A percentile compares a stretch with the other conserved stretches of the same genome.
phyloP scores from a whole-genome alignment of 1,284 basidiomycete species.

The Cutaneotrichosporon arboriforme region DNA sequence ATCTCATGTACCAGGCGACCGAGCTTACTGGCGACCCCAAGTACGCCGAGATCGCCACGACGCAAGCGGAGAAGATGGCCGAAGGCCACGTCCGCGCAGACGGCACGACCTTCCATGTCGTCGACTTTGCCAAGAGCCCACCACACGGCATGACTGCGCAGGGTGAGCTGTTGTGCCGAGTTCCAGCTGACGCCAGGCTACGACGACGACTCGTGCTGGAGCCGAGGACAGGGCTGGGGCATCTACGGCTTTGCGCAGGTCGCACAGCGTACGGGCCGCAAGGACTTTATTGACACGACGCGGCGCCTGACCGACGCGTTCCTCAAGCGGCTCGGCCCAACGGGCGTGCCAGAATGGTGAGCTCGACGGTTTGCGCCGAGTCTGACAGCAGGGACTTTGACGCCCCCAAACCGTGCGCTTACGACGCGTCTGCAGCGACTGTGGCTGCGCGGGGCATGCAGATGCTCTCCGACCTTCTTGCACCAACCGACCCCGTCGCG shows the following conservation, averaged over 20 bases:
- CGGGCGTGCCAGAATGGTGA: conserved; percentile 36
- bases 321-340: conserved; percentile 23
- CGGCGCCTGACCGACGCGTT: conserved; percentile 33
- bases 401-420: conserved; percentile 33
- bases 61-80: conserved; percentile 32
- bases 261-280: conserved; percentile 33
- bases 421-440: conserved; percentile 35
- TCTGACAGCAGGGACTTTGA: conserved; percentile 33
- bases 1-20: conserved; percentile 35
- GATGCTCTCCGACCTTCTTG: conserved; percentile 29
- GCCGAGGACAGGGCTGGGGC: conserved; percentile 39
- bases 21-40: conserved; percentile 30
- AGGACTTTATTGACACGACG: conserved; percentile 30
- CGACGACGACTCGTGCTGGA: conserved; percentile 33
- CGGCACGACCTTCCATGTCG: conserved; percentile 38
- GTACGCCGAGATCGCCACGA: conserved; percentile 32
- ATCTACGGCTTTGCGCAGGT: conserved; percentile 40
- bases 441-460: conserved; percentile 33
- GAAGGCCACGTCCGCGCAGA: conserved; percentile 29
- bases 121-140: conserved; percentile 24
- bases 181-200: conserved; percentile 19
- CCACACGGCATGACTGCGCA: conserved; percentile 27
- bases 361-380: too few species aligned
- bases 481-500: conserved; percentile 14
- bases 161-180: conserved; percentile 15